phyloP scores from a whole-genome alignment of 2,329 filamentous ascomycete genomes.

The Apiospora marii region DNA sequence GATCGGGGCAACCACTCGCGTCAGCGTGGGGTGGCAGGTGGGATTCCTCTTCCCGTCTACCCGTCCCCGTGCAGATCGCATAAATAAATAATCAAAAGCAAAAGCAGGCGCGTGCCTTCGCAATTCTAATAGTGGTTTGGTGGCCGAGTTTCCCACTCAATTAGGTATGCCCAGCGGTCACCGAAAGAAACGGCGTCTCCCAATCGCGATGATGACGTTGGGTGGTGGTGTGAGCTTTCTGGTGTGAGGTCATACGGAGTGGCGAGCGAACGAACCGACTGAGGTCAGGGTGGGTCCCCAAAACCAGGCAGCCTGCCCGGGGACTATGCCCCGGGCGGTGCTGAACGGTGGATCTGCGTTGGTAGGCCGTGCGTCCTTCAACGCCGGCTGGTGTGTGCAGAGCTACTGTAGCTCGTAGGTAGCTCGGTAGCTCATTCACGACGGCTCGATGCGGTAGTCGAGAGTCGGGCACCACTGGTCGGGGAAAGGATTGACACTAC shows the following conservation, averaged over 20 bases:
- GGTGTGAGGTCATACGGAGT: slow-evolving; percentile 13
- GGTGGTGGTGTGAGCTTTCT: slow-evolving; percentile 1
- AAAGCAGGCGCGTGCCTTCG: neutral
- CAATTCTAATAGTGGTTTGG: neutral
- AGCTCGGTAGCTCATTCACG: neutral
- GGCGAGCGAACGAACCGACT: neutral
- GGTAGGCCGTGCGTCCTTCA: neutral
- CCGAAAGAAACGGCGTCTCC: neutral
- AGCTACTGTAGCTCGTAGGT: neutral
- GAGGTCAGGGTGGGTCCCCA: slow-evolving; percentile 2
- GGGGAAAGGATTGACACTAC: neutral
- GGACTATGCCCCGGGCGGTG: neutral
- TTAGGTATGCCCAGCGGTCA: neutral
- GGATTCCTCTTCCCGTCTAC: neutral
- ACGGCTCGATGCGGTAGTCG: neutral
- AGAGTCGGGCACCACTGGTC: no score
- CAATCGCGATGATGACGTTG: slow-evolving; percentile 3
- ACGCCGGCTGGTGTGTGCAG: neutral
- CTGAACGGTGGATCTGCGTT: neutral
- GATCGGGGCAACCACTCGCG: no score
- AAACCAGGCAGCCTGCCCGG: neutral
- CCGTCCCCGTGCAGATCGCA: neutral
- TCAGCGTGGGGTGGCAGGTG: neutral
- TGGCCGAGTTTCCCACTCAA: neutral
- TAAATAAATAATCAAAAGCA: neutral